These are phyloP conservation scores for Aspergillus sp. DNA, from an alignment of 2,329 filamentous ascomycete genomes.

Conservation along the genomic window DNA sequence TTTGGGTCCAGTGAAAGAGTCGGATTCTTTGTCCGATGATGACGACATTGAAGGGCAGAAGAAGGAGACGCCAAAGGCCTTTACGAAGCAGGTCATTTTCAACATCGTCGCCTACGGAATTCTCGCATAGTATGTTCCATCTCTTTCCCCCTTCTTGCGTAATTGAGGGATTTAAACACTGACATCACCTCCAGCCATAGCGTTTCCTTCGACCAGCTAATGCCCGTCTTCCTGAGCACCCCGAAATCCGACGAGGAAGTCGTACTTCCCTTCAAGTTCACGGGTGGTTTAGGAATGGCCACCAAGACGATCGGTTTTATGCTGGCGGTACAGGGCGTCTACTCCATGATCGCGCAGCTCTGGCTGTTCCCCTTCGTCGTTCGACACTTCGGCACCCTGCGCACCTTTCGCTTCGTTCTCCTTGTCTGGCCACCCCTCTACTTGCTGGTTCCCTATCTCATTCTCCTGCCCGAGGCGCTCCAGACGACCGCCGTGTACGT, in stretches of 20 bases:
- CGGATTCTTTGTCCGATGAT: conserved; percentile 31
- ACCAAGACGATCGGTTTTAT: conserved; percentile 85
- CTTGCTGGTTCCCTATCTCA: conserved; percentile 81
- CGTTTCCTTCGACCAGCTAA: conserved; percentile 91
- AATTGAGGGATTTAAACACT: conserved; percentile 46
- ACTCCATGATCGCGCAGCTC: conserved; percentile 84
- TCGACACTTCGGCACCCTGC: conserved; percentile 71
- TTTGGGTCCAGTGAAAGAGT: conserved; percentile 37
- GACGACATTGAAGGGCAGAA: conserved; percentile 43
- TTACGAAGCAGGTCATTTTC: conserved; percentile 80
- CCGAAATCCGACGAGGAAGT: conserved; percentile 50
- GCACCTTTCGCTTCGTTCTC: conserved; percentile 78
- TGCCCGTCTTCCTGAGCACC: conserved; percentile 88
- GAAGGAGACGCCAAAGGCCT: conserved; percentile 58
- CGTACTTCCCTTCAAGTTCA: conserved; percentile 81
- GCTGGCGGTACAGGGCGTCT: conserved; percentile 82
- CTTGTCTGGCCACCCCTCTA: conserved; percentile 86
- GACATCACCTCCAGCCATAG: conserved; percentile 68
- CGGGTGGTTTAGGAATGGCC: conserved; percentile 78
- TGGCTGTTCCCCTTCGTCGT: conserved; percentile 80
- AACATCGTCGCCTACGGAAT: conserved; percentile 91
- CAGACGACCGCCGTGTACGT: conserved; percentile 74
- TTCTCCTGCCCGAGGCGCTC: conserved; percentile 71
- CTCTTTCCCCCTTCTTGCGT: neutral
- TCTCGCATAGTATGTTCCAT: conserved; percentile 76